Evolutionary conservation across 108 stramenopile genomes (phyloP).

Genomic region (Cyclotella kingstonii): DNA sequence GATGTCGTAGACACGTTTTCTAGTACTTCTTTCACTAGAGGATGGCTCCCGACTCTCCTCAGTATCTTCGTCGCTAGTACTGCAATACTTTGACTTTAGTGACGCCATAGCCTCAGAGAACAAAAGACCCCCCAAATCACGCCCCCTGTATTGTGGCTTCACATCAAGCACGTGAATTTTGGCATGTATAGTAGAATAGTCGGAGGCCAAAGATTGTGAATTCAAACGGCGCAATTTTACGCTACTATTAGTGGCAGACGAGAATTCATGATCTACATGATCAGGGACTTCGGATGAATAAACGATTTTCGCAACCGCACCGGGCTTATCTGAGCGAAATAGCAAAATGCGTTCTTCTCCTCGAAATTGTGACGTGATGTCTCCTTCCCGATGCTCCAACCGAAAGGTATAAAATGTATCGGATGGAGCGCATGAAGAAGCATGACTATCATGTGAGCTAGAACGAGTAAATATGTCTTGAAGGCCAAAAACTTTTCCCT

Average conservation of each 20-base stretch:
- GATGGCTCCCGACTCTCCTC: not conserved
- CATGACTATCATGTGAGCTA: not conserved
- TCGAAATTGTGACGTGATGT: constrained; percentile 32
- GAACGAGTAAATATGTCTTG: constrained; percentile 12
- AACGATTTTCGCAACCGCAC: constrained; percentile 66
- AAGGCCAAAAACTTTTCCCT: constrained; percentile 21
- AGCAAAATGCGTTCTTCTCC: constrained; percentile 67
- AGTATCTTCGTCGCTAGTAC: constrained; percentile 22
- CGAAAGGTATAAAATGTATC: constrained; percentile 41
- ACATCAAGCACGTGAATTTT: constrained; percentile 65
- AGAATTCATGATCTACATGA: not conserved
- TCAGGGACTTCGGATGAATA: constrained; percentile 44
- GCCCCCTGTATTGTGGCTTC: constrained; percentile 55
- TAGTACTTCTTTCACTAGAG: not conserved
- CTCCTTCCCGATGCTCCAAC: constrained; percentile 55
- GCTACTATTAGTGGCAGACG: not conserved
- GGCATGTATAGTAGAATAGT: constrained; percentile 24
- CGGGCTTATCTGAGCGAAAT: constrained; percentile 57
- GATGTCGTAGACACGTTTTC: constrained; percentile 22
- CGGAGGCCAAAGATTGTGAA: not conserved
- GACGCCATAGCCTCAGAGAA: constrained; percentile 49
- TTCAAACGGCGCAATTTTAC: not conserved
- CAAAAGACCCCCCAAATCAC: constrained; percentile 61
- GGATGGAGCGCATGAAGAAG: not conserved
- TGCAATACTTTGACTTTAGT: constrained; percentile 37